These are phyloP conservation scores for Leccinum longicurvipes DNA, from an alignment of 768 basidiomycete species.

Conservation along the genomic window DNA sequence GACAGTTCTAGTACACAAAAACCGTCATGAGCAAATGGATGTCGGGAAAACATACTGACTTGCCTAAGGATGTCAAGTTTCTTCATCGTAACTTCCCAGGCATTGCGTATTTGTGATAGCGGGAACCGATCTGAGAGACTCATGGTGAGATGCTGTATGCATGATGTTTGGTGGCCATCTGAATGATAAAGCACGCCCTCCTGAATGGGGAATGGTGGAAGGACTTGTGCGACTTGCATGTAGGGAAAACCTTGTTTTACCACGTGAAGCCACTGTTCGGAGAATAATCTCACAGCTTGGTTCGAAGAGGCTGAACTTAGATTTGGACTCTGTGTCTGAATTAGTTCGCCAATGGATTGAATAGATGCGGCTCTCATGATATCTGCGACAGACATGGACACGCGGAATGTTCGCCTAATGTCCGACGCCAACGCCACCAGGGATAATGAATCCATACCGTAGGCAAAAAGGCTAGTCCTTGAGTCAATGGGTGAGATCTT, in stretches of 20 bases:
- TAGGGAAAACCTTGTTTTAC: constrained; percentile 3
- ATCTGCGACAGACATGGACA: constrained; percentile 24
- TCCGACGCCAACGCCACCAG: constrained; percentile 22
- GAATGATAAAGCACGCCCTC: constrained; percentile 46
- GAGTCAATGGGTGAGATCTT: constrained; percentile 18
- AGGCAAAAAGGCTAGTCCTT: constrained; percentile 31
- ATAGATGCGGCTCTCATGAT: constrained; percentile 29
- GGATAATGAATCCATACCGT: constrained; percentile 33
- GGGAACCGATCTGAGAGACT: constrained; percentile 22
- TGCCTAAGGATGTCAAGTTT: constrained; percentile 28
- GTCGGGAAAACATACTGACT: constrained; percentile 6
- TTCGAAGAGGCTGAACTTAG: background rate
- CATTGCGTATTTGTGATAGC: constrained; percentile 23
- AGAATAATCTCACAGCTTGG: constrained; percentile 12
- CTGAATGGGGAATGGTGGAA: constrained; percentile 46
- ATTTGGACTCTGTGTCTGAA: constrained; percentile 1
- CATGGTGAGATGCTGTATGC: constrained; percentile 44
- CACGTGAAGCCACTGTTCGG: constrained; percentile 15
- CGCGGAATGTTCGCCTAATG: constrained; percentile 17
- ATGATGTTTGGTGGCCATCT: constrained; percentile 35
- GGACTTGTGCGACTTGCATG: constrained; percentile 18
- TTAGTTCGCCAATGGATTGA: constrained; percentile 17
- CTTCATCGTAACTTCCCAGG: constrained; percentile 34
- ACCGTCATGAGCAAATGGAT: background rate
- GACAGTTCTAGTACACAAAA: constrained; percentile 23